Percentiles rank a stretch among this genome's conserved stretches.
These are phyloP conservation scores for Skeletonema grethae DNA, from an alignment of 108 stramenopile species.

Conservation along the genomic window DNA sequence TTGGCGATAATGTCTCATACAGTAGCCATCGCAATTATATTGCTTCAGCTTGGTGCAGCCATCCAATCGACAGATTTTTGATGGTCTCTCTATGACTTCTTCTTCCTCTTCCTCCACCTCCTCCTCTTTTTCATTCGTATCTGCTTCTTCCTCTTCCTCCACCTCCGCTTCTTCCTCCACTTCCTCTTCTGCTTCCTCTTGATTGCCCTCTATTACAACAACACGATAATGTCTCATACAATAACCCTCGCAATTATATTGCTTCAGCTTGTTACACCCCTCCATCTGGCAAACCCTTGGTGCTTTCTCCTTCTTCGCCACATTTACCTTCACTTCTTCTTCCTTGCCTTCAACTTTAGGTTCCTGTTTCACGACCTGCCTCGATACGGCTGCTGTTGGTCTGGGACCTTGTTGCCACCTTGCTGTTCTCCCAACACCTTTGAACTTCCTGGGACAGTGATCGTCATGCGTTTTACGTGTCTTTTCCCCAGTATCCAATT, in stretches of 20 bases:
- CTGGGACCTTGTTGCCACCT: not conserved
- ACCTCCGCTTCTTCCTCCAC: conserved; percentile 15
- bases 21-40: conserved; percentile 15
- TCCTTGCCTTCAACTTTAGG: not conserved
- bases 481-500: conserved; percentile 27
- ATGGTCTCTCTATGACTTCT: conserved; percentile 28
- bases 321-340: not conserved
- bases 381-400: not conserved
- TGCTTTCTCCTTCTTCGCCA: not conserved
- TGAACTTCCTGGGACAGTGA: conserved; percentile 24
- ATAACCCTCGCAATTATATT: conserved; percentile 13
- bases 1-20: conserved; percentile 5
- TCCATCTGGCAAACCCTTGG: conserved; percentile 4
- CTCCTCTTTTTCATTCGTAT: conserved; percentile 22
- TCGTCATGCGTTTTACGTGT: conserved; percentile 25
- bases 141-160: conserved; percentile 18
- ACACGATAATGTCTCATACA: conserved; percentile 8
- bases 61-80: not conserved
- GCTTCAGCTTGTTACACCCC: conserved; percentile 13
- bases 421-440: conserved; percentile 14
- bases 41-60: conserved; percentile 2
- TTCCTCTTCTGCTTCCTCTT: not conserved
- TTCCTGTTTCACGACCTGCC: not conserved
- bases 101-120: conserved; percentile 29
- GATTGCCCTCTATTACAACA: not conserved